Conservation (phyloP, 2,329 filamentous ascomycete genomes). For the Aspergillus fructus region DNA sequence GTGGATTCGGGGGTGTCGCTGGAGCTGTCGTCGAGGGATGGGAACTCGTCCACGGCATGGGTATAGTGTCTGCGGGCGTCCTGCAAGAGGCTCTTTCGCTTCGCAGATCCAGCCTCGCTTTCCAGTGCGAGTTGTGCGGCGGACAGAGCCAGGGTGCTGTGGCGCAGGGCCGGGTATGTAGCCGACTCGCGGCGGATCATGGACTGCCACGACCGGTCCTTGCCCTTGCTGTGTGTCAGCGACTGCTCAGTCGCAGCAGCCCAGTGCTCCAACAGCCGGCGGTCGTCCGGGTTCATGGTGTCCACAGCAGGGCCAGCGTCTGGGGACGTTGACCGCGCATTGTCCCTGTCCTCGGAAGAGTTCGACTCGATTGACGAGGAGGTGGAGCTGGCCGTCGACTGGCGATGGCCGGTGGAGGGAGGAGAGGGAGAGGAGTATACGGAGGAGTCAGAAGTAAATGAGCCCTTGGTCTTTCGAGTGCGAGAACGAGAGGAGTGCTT, state of each 20-base stretch:
- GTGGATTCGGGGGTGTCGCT: background rate
- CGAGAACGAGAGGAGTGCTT: background rate
- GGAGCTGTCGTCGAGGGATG: background rate
- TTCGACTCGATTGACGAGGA: background rate
- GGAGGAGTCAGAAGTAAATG: background rate
- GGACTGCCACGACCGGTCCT: slow-evolving; percentile 8
- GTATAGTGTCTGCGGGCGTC: background rate
- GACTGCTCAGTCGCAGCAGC: background rate
- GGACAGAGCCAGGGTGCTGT: slow-evolving; percentile 10
- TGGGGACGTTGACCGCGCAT: background rate
- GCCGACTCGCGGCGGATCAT: slow-evolving; percentile 6
- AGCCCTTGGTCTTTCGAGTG: background rate
- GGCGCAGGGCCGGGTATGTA: background rate
- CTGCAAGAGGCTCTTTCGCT: background rate
- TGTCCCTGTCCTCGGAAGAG: background rate
- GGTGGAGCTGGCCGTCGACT: background rate
- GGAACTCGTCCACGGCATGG: background rate
- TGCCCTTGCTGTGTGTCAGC: background rate
- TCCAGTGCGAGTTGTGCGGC: background rate
- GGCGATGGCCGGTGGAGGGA: background rate
- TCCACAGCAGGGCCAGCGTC: background rate
- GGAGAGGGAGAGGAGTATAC: background rate
- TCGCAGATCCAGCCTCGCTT: background rate
- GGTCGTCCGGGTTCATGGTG: background rate
- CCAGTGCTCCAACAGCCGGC: slow-evolving; percentile 1